These are phyloP conservation scores for Debaryomyces subglobosus DNA, from an alignment of 1,139 yeast species.

Conservation along the genomic window DNA sequence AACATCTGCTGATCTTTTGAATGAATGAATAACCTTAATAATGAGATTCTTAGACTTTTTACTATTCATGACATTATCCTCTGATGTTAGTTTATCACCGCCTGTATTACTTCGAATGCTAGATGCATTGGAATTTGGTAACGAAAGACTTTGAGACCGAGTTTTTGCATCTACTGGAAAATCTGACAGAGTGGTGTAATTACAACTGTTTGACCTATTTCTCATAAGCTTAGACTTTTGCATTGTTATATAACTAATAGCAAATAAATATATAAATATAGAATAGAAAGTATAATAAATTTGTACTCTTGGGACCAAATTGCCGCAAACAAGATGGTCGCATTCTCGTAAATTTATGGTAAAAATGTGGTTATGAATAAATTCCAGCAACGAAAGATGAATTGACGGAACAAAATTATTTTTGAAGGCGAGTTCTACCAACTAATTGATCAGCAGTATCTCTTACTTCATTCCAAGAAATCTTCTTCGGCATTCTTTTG, in stretches of 20 bases:
- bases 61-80: not conserved
- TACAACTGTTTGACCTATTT: constrained; percentile 1
- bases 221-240: not conserved
- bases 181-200: not conserved
- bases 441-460: constrained; percentile 84
- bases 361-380: not conserved
- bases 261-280: constrained; percentile 2
- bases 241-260: constrained; percentile 1
- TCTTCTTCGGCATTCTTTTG: constrained; percentile 84
- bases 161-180: not conserved
- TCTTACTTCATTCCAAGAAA: constrained; percentile 79
- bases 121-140: not conserved
- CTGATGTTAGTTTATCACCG: not conserved
- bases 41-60: constrained; percentile 6
- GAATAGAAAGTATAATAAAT: not conserved
- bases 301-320: not conserved
- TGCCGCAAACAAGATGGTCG: constrained; percentile 8
- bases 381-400: not conserved
- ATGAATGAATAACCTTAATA: constrained; percentile 15
- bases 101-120: not conserved
- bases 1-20: constrained; percentile 13
- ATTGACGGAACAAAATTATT: not conserved
- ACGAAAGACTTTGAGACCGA: constrained; percentile 3
- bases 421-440: constrained; percentile 55
- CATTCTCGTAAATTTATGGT: not conserved